Evolutionary conservation across 257 asterid genomes (phyloP).

Genomic region (Petrea volubilis): DNA sequence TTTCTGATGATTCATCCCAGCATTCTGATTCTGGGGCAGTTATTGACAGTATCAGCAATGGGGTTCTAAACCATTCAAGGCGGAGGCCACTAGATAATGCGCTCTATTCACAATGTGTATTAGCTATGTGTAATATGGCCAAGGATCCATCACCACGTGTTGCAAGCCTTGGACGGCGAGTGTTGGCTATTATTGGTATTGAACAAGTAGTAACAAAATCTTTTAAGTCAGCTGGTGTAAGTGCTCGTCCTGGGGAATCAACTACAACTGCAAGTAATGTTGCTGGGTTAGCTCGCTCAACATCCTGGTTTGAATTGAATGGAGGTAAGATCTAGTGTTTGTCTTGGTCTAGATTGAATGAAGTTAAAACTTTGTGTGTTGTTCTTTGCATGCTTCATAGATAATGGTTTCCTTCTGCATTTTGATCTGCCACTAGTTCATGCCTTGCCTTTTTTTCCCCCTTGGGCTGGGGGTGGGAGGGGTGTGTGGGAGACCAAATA

Average conservation of each 20-base stretch:
- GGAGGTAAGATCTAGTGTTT: constrained; percentile 63
- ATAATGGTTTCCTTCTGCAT: constrained; percentile 15
- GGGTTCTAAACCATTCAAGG: constrained; percentile 65
- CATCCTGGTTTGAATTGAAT: constrained; percentile 94
- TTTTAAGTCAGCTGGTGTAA: constrained; percentile 48
- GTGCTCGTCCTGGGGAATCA: constrained; percentile 55
- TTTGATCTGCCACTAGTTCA: too few relatives aligned
- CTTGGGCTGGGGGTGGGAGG: background rate
- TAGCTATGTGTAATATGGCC: constrained; percentile 86
- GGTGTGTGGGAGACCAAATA: background rate
- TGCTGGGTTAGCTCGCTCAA: constrained; percentile 89
- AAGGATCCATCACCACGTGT: constrained; percentile 99
- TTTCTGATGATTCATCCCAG: constrained; percentile 92
- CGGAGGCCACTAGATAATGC: constrained; percentile 80
- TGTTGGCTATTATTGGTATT: constrained; percentile 85
- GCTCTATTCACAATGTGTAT: constrained; percentile 78
- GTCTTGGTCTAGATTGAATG: constrained; percentile 92
- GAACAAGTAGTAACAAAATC: constrained; percentile 93
- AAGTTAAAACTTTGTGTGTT: constrained; percentile 44
- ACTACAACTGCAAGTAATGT: constrained; percentile 45
- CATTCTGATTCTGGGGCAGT: constrained; percentile 90
- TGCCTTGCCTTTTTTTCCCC: too few relatives aligned
- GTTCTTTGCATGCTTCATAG: background rate
- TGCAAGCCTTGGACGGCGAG: constrained; percentile 81
- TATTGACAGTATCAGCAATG: constrained; percentile 71